Evolutionary conservation across 495 filamentous ascomycete genomes (phyloP).

Genomic region (Tuber brumale): DNA sequence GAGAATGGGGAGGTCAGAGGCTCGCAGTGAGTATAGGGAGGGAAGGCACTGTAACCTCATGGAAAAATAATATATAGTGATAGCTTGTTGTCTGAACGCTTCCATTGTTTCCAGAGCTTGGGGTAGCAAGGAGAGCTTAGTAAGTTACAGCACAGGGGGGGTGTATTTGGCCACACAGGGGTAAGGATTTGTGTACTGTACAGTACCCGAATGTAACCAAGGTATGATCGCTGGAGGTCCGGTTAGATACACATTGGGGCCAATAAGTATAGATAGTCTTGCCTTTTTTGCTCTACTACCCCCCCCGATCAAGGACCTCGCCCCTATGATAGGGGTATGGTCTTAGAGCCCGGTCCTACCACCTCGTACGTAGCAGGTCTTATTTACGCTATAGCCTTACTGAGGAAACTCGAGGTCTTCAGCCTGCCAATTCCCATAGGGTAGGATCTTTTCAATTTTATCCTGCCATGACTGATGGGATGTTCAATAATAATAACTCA

Average conservation of each 20-base stretch:
- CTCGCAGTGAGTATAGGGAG: not conserved
- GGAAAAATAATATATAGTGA: not conserved
- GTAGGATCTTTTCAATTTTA: too few species aligned
- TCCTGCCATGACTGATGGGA: too few species aligned
- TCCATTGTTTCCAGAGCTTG: not conserved
- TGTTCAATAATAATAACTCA: too few species aligned
- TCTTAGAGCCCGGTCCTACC: not conserved
- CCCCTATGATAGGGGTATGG: not conserved
- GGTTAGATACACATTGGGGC: not conserved
- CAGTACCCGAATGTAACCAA: too few species aligned
- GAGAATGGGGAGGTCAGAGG: not conserved
- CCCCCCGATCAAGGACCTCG: too few species aligned
- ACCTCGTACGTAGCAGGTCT: too few species aligned
- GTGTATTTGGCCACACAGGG: not conserved
- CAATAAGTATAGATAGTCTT: not conserved
- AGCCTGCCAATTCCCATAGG: too few species aligned
- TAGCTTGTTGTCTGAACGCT: not conserved
- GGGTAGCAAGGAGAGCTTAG: not conserved
- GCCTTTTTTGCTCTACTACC: too few species aligned
- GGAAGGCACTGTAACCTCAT: not conserved
- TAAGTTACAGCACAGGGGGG: not conserved
- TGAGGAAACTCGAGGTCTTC: too few species aligned
- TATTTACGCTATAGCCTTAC: too few species aligned
- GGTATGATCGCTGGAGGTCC: not conserved
- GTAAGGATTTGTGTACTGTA: not conserved